Evolutionary conservation across 768 basidiomycete genomes (phyloP), one percentile per base, ranked within the genome.

Genomic region (Pleurotus sapidus): DNA sequence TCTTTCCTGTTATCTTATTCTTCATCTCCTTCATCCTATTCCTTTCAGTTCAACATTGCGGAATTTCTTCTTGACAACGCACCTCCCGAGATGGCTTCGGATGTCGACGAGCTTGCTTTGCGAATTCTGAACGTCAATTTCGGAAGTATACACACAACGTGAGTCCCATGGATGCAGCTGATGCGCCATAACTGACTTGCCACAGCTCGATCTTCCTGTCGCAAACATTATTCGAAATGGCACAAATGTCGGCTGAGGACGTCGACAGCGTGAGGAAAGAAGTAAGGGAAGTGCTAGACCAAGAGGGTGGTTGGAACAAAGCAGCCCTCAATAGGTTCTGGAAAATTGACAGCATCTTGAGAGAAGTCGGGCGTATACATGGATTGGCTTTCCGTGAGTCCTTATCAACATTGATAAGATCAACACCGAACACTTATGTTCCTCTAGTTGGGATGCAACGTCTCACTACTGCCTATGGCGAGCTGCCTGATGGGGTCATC

Each of bases 81-180:
- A 17, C 69, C 65, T 23, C 69, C 71, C 7, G 56, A 70, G 25
- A 71, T 72, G 57, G 63, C 68, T 2, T 49, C 70, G 11, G 58
- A 70, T 51, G 20, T 23, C n/a, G 24, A 48, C 37, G 69, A 70
- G 1, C 60, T 76, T 24, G 73, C 72, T 42, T 68, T 70, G 63
- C 67, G 72, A 37, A 54, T 74, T n/a, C 55, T 74, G 62, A 72
- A 74, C 58, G 61, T 76, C n/a, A 73, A 75, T 57, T 74, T 74
- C 64, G 73, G 69, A 20, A 75, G 71, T 61, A 72, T 74, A 48
- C 71, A 74, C 59, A 75, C 72, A 27, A 71, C 74, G 73, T 74
- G 57, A 49, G 70, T 60, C n/a, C 17, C 25, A 37, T 56, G 25
- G 18, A 27, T 34, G 8, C 15, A 9, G 12, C 8, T 8, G 30